Evolutionary conservation across 2,329 filamentous ascomycete genomes (phyloP), one percentile per base, ranked within the genome.

Genomic region (Penicillium sp.): DNA sequence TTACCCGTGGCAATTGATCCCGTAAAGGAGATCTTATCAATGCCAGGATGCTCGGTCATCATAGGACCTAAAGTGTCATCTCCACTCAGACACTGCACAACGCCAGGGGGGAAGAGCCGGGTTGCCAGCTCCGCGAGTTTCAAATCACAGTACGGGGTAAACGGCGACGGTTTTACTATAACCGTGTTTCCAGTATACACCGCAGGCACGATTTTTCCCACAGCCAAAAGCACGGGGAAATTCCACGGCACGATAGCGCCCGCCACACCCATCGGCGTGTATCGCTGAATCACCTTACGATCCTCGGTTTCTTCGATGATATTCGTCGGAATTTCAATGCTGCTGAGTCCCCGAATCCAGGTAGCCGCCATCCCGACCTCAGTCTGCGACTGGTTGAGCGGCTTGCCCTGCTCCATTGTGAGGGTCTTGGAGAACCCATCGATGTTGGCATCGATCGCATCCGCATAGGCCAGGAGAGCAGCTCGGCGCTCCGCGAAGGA

Each of bases 211-310:
- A 84, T 77, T 70, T 87, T 87, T 49, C 82, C 75, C 54, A 79
- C 77, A 12, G 79, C 77, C 22, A 79, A 60, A 20, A 74, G 53
- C 11, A 78, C 59, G 4, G 78, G 76, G 62, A 72, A 87, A 69
- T 88, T 88, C 85, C 86, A 88, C 0, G 85, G 84, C 25, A 83
- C 82, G 64, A 87, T 87, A 59, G 81, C 85, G 12, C 77, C 83
- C 1, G 80, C 65, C 14, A 79, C 74, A 4, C 77, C 77, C 1
- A 79, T 60, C 0, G 78, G 77, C 0, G 68, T 73, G 55, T 76
- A 73, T n/a, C 74, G 69, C 54, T 74, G 69, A 35, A 75, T 62
- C 12, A 76, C 62, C 47, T 69, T 65, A 25, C 60, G 60, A 11
- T 75, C 75, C 12, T 79, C 77, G 52, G 79, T 79, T 39, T 85